Percentiles rank a stretch among this genome's conserved stretches.
These are phyloP conservation scores for Anthoceros angustus DNA, from an alignment of 225 moss, liverwort and hornwort genomes.

Conservation along the genomic window DNA sequence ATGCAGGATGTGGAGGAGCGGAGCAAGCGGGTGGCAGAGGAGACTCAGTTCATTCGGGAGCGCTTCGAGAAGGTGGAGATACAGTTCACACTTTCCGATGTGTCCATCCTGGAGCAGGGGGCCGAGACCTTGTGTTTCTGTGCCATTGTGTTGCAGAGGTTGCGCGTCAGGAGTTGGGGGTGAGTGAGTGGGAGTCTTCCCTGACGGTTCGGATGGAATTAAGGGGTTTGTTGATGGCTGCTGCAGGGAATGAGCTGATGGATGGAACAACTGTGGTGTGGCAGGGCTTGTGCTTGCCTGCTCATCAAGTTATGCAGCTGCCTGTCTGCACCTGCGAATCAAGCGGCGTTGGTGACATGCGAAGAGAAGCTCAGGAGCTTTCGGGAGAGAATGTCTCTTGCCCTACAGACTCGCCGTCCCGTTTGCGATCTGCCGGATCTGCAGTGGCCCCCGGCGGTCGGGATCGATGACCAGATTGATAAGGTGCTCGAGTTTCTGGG, in stretches of 20 bases:
- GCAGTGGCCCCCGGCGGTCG: not conserved
- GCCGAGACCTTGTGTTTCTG: not conserved
- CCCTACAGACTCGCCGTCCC: not conserved
- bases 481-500: not conserved
- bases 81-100: not conserved
- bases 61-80: not conserved
- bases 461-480: not conserved
- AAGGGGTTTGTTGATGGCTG: too few species aligned
- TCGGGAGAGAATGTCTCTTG: not conserved
- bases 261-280: too few species aligned
- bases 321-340: too few species aligned
- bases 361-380: not conserved
- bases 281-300: too few species aligned
- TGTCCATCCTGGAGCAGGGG: not conserved
- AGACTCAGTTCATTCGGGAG: not conserved
- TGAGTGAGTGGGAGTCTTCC: not conserved
- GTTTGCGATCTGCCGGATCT: not conserved
- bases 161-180: not conserved
- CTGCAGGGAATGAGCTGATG: too few species aligned
- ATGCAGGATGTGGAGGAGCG: slow-evolving; percentile 2
- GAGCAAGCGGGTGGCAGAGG: not conserved
- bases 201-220: not conserved
- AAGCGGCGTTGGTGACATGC: too few species aligned
- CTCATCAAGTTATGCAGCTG: too few species aligned
- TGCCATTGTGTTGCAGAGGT: not conserved